A percentile compares a stretch with the other conserved stretches of the same genome.
Conservation (phyloP, 495 filamentous ascomycete genomes). For the Aspergillus cristatus region DNA sequence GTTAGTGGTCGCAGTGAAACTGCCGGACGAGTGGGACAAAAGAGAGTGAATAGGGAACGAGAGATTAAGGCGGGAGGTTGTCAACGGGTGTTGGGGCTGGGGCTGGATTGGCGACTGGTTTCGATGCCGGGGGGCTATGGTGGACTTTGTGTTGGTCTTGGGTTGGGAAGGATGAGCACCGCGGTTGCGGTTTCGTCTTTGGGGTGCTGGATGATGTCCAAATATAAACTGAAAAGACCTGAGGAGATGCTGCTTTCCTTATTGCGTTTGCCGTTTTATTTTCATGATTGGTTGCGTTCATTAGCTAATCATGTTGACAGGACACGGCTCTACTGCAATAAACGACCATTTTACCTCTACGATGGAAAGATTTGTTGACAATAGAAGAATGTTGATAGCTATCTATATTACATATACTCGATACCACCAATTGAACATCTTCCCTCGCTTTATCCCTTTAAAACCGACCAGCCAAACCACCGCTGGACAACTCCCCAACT, state of each 20-base stretch:
- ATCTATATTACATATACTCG: too few species aligned
- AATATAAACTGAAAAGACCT: constrained; percentile 52
- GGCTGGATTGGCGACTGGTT: neutral
- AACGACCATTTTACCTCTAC: too few species aligned
- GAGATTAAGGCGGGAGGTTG: constrained; percentile 3
- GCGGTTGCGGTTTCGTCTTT: constrained; percentile 22
- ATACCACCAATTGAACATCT: too few species aligned
- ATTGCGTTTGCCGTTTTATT: neutral
- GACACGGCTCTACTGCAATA: too few species aligned
- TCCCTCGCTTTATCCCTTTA: too few species aligned
- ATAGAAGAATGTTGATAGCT: too few species aligned
- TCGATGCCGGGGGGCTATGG: constrained; percentile 4
- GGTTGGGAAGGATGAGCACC: constrained; percentile 17
- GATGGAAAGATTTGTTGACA: too few species aligned
- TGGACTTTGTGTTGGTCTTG: constrained; percentile 11
- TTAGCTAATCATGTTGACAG: too few species aligned
- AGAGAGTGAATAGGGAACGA: neutral
- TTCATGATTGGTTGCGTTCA: too few species aligned
- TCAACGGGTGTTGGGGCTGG: neutral
- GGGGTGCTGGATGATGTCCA: constrained; percentile 38
- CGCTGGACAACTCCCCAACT: too few species aligned
- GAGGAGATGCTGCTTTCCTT: constrained; percentile 30
- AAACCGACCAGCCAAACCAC: too few species aligned
- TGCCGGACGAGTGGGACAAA: constrained; percentile 1
- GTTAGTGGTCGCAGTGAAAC: neutral